Evolutionary conservation across 2,329 filamentous ascomycete species (phyloP).

Genomic region (Hymenoscyphus infarciens): DNA sequence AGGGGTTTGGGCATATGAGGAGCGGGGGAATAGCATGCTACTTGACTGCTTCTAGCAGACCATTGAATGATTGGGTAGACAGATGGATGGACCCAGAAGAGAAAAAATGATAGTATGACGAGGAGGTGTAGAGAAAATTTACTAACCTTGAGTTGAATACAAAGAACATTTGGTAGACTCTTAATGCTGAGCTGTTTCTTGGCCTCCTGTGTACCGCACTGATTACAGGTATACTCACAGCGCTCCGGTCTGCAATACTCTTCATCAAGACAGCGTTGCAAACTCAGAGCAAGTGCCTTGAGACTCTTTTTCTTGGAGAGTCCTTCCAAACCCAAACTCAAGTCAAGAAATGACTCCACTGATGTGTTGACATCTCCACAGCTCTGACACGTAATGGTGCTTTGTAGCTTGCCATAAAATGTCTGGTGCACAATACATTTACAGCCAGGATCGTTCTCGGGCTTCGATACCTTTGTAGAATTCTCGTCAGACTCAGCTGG

Average conservation of each 20-base stretch:
- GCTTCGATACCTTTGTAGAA: slow-evolving; percentile 26
- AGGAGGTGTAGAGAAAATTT: background rate
- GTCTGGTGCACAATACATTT: slow-evolving; percentile 91
- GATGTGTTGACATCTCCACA: slow-evolving; percentile 80
- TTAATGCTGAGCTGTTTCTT: slow-evolving; percentile 82
- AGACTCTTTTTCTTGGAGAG: slow-evolving; percentile 61
- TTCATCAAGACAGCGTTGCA: slow-evolving; percentile 74
- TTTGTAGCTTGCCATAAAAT: slow-evolving; percentile 89
- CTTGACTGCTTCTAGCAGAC: too few species aligned
- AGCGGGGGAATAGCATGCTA: background rate
- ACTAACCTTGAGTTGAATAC: slow-evolving; percentile 84
- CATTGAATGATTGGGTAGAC: too few species aligned
- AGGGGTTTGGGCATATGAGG: background rate
- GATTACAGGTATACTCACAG: slow-evolving; percentile 83
- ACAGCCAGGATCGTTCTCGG: slow-evolving; percentile 47
- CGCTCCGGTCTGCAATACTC: slow-evolving; percentile 85
- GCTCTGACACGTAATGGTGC: slow-evolving; percentile 84
- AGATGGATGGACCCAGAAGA: too few species aligned
- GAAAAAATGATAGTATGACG: background rate
- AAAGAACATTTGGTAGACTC: slow-evolving; percentile 80
- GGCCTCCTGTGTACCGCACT: slow-evolving; percentile 75
- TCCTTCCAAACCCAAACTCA: slow-evolving; percentile 81
- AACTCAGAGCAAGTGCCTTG: slow-evolving; percentile 48
- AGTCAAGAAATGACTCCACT: slow-evolving; percentile 84
- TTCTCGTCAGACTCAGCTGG: slow-evolving; percentile 23